Conservation (phyloP, 352 stramenopile species). For the Pythium aristosporum region DNA sequence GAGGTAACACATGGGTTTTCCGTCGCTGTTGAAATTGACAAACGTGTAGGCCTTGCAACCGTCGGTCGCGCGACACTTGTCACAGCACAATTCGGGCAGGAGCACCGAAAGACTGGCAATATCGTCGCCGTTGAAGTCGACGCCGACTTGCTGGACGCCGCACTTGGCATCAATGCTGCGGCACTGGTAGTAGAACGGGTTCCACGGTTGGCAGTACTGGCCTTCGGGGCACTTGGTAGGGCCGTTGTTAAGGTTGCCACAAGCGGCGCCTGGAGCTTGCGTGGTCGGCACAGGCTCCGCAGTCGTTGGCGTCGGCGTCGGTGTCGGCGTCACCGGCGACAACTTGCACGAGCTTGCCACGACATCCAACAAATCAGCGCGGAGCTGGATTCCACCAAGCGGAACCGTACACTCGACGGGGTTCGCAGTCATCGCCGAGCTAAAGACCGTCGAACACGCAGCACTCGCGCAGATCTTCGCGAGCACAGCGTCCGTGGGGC, state of each 20-base stretch:
- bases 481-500: constrained; percentile 15
- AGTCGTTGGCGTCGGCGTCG: neutral
- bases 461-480: constrained; percentile 21
- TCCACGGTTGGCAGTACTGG: constrained; percentile 53
- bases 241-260: constrained; percentile 5
- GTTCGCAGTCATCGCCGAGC: constrained; percentile 9
- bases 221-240: constrained; percentile 2
- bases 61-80: constrained; percentile 18
- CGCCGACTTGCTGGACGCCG: constrained; percentile 5
- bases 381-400: constrained; percentile 23
- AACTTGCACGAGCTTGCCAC: constrained; percentile 11
- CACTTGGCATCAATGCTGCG: constrained; percentile 23
- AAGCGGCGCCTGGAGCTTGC: constrained; percentile 5
- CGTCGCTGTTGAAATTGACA: constrained; percentile 23
- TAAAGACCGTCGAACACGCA: constrained; percentile 20
- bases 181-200: constrained; percentile 47
- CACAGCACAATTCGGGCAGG: constrained; percentile 23
- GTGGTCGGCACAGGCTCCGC: constrained; percentile 1
- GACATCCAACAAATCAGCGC: constrained; percentile 16
- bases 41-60: constrained; percentile 29
- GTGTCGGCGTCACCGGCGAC: neutral
- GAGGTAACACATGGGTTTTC: constrained; percentile 24
- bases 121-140: constrained; percentile 25
- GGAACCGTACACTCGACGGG: constrained; percentile 22
- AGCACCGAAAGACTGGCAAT: constrained; percentile 17